Evolutionary conservation across 2,329 filamentous ascomycete species (phyloP).

Genomic region (Aspergillus latus): DNA sequence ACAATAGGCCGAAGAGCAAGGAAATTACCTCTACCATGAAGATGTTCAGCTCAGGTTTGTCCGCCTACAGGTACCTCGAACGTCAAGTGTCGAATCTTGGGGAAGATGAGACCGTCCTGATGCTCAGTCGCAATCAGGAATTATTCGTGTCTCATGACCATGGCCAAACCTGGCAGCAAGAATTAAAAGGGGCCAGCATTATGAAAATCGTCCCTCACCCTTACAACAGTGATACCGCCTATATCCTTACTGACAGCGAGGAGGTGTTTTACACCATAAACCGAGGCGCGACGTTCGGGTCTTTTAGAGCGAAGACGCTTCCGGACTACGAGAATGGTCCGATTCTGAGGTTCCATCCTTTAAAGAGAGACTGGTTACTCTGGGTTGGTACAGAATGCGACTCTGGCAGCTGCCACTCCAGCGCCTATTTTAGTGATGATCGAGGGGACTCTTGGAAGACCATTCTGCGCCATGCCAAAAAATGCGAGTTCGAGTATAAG

Average conservation of each 20-base stretch:
- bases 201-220: constrained; percentile 71
- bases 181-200: constrained; percentile 69
- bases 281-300: constrained; percentile 70
- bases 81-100: constrained; percentile 63
- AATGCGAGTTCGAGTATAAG: constrained; percentile 82
- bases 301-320: constrained; percentile 68
- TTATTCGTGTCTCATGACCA: constrained; percentile 80
- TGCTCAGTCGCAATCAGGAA: constrained; percentile 58
- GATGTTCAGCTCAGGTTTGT: constrained; percentile 63
- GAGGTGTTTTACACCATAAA: constrained; percentile 79
- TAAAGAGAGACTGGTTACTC: constrained; percentile 84
- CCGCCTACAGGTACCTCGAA: constrained; percentile 72
- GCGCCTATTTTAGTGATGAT: constrained; percentile 75
- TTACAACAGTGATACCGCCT: constrained; percentile 81
- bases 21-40: constrained; percentile 64
- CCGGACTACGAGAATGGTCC: constrained; percentile 51
- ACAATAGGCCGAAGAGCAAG: constrained; percentile 52
- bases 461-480: constrained; percentile 70
- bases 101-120: constrained; percentile 70
- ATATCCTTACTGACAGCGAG: constrained; percentile 71
- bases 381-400: constrained; percentile 79
- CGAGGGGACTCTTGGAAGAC: constrained; percentile 77
- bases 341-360: constrained; percentile 77
- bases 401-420: constrained; percentile 64
- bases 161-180: constrained; percentile 78